Conservation (phyloP, 768 basidiomycete genomes). For the Cystoderma amianthinum region DNA sequence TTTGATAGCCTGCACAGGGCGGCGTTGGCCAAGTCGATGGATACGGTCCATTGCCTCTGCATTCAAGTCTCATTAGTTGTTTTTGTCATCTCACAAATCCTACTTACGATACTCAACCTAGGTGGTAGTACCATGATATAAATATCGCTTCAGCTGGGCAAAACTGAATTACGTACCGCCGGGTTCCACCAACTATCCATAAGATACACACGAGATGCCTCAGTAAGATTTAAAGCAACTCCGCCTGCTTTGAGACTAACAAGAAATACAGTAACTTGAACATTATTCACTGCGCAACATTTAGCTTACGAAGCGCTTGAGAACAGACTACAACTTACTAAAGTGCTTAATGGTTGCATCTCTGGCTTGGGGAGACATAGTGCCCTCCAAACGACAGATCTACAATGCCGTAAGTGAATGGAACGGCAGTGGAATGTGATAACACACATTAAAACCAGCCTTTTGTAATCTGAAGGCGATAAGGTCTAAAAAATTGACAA, state of each 20-base stretch:
- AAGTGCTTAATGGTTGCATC: constrained; percentile 94
- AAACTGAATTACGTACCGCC: constrained; percentile 44
- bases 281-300: constrained; percentile 67
- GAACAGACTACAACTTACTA: constrained; percentile 43
- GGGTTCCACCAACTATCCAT: constrained; percentile 99
- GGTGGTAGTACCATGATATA: constrained; percentile 2
- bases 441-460: constrained; percentile 80
- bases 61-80: background rate
- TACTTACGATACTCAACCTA: constrained; percentile 76
- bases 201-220: constrained; percentile 89
- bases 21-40: constrained; percentile 90
- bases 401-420: constrained; percentile 16
- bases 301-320: background rate
- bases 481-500: constrained; percentile 88
- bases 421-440: background rate
- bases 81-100: background rate
- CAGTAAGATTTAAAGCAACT: constrained; percentile 84
- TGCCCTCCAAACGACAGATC: constrained; percentile 93
- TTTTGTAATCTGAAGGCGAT: constrained; percentile 89
- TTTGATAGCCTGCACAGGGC: constrained; percentile 91
- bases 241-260: constrained; percentile 96
- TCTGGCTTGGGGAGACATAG: constrained; percentile 94
- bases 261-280: constrained; percentile 94
- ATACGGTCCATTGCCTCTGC: constrained; percentile 97
- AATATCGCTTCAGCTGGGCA: background rate